Base-by-base conservation (phyloP, 805 yeast genomes). In the Saccharomycopsis sp. region DNA sequence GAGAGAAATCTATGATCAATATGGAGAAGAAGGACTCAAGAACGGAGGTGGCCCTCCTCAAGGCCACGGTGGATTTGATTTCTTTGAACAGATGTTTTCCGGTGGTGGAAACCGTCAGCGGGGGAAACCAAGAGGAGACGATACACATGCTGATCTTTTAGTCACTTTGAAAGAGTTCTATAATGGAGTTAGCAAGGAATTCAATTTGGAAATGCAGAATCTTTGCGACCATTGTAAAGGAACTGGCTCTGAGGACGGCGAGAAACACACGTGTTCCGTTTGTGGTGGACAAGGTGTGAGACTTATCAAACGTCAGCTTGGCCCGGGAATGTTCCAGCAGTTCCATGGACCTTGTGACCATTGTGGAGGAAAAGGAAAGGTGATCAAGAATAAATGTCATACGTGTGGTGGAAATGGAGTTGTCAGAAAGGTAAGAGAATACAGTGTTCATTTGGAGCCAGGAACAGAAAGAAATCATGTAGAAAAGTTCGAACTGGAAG, bases 251-350 rank as follows among this genome's bases (percentile, higher is more conserved):
- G 80, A 83, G 53, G 97, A 92, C 70, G 91, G 93, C 12, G 71
- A 83, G 65, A 77, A 76, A 8, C 85, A 84, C 56, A 71, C 69
- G 38, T 94, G 99, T 76, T 63, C 70, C 0, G 73, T 73, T 55
- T 94, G 99, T 75, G 70, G 76, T 12, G 99, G 99, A 3, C 72
- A 73, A 24, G 99, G 99, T 25, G 76, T 85, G 22, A 71, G 81
- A 44, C 69, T 84, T 5, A 80, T 85, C 57, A 78, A 82, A 54
- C 77, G 86, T 60, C 96, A 92, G 69, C 72, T 93, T 64, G 97
- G 89, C 0, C 96, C 96, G 3, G 92, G 92, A 5, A 89, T 94
- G 90, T 75, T 89, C 62, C 98, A 94, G 72, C 87, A 85, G 62
- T 78, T 92, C 65, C 93, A 89, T 69, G 79, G 84, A 51, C 77